Evolutionary conservation across 768 basidiomycete species (phyloP), one percentile per base, ranked within the genome.

Genomic region (Amylocystis lapponica): DNA sequence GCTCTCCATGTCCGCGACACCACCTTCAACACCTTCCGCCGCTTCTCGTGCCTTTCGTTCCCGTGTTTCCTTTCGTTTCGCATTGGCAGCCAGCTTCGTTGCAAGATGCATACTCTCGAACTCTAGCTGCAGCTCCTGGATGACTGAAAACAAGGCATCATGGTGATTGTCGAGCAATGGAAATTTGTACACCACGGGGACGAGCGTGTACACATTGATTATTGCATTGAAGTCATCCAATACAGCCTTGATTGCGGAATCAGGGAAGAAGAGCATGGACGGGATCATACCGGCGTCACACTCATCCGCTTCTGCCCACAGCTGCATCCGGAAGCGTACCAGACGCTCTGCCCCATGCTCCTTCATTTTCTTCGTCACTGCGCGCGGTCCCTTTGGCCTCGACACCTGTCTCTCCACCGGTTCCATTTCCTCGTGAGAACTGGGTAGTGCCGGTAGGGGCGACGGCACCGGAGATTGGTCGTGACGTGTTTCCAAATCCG

Each of bases 61-160:
- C n/a, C n/a, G n/a, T n/a, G n/a, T n/a, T n/a, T n/a, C n/a, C n/a
- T n/a, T n/a, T n/a, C n/a, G n/a, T n/a, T n/a, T n/a, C n/a, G n/a
- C n/a, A n/a, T n/a, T n/a, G n/a, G n/a, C n/a, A n/a, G n/a, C n/a
- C n/a, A n/a, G n/a, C n/a, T n/a, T n/a, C n/a, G n/a, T n/a, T n/a
- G n/a, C n/a, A n/a, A n/a, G n/a, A n/a, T n/a, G n/a, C n/a, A n/a
- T n/a, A n/a, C n/a, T n/a, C n/a, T n/a, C n/a, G n/a, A n/a, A n/a
- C n/a, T n/a, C n/a, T n/a, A n/a, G n/a, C n/a, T n/a, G n/a, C n/a
- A n/a, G n/a, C n/a, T n/a, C n/a, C 59, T 11, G 52, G 53, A 27
- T 38, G 38, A 6, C 50, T 56, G 3, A 51, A 54, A 30, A n/a
- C 29, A 30, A 25, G 45, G 38, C 2, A 38, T 57, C 0, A 31